Percentiles rank a stretch among this genome's conserved stretches.
Evolutionary conservation across 169 alveolate species (phyloP).

Genomic region (Fabrea salina): DNA sequence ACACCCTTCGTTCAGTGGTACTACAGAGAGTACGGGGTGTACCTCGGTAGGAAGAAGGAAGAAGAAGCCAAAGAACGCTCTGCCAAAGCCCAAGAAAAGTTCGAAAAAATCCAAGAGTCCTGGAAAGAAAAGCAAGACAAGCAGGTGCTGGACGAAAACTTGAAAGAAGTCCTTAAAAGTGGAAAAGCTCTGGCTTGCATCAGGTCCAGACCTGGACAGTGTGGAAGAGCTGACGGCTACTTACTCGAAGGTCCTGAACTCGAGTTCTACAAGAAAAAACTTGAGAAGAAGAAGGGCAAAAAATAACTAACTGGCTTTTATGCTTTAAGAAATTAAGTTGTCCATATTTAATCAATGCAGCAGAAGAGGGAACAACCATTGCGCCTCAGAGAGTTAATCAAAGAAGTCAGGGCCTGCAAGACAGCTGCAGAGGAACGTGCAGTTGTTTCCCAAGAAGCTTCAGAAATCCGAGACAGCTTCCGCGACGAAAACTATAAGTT

Average conservation of each 20-base stretch:
- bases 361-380: conserved; percentile 20
- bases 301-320: not conserved
- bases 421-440: conserved; percentile 99
- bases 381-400: conserved; percentile 92
- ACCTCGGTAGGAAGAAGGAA: conserved; percentile 73
- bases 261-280: conserved; percentile 94
- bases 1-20: conserved; percentile 98
- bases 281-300: conserved; percentile 94
- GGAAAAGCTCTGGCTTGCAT: conserved; percentile 98
- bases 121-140: conserved; percentile 67
- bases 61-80: conserved; percentile 37
- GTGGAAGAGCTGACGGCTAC: conserved; percentile 97
- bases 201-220: conserved; percentile 97
- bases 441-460: conserved; percentile 97
- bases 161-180: conserved; percentile 94
- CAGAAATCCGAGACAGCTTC: conserved; percentile 95
- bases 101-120: conserved; percentile 55
- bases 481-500: conserved; percentile 74
- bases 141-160: conserved; percentile 76
- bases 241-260: conserved; percentile 98
- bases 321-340: not conserved
- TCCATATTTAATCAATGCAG: not conserved
- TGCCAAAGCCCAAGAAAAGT: conserved; percentile 39
- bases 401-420: conserved; percentile 96
- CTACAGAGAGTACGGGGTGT: conserved; percentile 84